Evolutionary conservation across 1,284 basidiomycete genomes (phyloP).

Genomic region (Sutorius eximius): DNA sequence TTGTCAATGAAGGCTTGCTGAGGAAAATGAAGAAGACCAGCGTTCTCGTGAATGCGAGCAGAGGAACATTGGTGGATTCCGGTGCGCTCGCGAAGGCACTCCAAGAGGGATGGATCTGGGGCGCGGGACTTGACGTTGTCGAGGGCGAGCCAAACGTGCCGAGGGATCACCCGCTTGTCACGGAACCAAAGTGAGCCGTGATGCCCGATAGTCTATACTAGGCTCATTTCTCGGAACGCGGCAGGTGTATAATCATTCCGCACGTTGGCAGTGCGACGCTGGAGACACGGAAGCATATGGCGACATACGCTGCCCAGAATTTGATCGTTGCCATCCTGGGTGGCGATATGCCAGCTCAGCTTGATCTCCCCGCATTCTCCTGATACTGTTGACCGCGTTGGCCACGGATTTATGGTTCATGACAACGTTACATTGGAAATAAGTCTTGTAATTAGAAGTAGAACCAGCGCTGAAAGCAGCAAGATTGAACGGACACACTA

Average conservation of each 20-base stretch:
- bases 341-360: conserved; percentile 54
- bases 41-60: conserved; percentile 77
- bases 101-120: conserved; percentile 77
- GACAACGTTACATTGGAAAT: background rate
- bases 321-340: conserved; percentile 55
- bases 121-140: conserved; percentile 91
- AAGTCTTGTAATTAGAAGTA: background rate
- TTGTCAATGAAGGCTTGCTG: conserved; percentile 75
- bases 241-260: conserved; percentile 77
- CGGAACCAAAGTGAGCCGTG: conserved; percentile 64
- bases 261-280: conserved; percentile 90
- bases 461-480: background rate
- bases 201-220: background rate
- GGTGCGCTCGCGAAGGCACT: conserved; percentile 84
- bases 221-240: conserved; percentile 5
- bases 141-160: conserved; percentile 86
- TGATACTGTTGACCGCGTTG: conserved; percentile 42
- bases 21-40: conserved; percentile 81
- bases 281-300: conserved; percentile 85
- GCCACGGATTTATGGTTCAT: background rate
- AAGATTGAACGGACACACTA: background rate
- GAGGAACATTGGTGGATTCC: conserved; percentile 86
- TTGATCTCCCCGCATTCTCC: conserved; percentile 44
- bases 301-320: conserved; percentile 67
- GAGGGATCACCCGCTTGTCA: conserved; percentile 77